Conservation (phyloP, 345 rosid genomes). For the Euphorbia peplus region DNA sequence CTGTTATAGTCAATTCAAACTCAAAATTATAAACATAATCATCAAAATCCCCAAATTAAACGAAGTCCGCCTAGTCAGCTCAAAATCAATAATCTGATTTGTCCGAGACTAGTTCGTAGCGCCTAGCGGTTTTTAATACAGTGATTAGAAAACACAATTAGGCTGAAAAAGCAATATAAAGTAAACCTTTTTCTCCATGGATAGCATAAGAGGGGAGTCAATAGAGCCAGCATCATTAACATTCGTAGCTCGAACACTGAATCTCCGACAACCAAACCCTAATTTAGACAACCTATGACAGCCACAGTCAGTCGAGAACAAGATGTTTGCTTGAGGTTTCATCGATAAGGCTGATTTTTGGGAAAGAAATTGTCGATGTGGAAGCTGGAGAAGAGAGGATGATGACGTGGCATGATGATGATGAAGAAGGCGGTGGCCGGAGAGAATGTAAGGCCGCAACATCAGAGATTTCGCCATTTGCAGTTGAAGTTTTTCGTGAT, state of each 20-base stretch:
- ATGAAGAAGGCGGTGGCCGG: background rate
- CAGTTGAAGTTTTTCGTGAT: background rate
- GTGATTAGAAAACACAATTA: no score
- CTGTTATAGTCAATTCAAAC: slow-evolving; percentile 32
- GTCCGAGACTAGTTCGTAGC: no score
- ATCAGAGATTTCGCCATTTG: slow-evolving; percentile 20
- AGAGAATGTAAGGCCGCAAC: slow-evolving; percentile 20
- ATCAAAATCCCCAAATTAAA: background rate
- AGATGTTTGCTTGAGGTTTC: slow-evolving; percentile 3
- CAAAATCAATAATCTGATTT: no score
- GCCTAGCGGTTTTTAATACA: no score
- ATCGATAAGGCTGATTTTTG: background rate
- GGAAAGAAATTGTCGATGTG: slow-evolving; percentile 6
- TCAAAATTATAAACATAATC: background rate
- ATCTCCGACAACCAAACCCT: slow-evolving; percentile 37
- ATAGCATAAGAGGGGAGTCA: slow-evolving; percentile 78
- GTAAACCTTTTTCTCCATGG: slow-evolving; percentile 89
- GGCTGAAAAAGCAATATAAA: background rate
- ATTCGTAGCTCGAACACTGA: slow-evolving; percentile 53
- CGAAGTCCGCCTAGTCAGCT: no score
- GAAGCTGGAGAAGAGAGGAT: background rate
- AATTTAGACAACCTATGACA: slow-evolving; percentile 19
- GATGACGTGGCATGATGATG: slow-evolving; percentile 6
- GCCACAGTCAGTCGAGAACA: slow-evolving; percentile 16
- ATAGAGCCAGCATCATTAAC: slow-evolving; percentile 84